Evolutionary conservation across 352 stramenopile species (phyloP).

Genomic region (Pythium brassicae): DNA sequence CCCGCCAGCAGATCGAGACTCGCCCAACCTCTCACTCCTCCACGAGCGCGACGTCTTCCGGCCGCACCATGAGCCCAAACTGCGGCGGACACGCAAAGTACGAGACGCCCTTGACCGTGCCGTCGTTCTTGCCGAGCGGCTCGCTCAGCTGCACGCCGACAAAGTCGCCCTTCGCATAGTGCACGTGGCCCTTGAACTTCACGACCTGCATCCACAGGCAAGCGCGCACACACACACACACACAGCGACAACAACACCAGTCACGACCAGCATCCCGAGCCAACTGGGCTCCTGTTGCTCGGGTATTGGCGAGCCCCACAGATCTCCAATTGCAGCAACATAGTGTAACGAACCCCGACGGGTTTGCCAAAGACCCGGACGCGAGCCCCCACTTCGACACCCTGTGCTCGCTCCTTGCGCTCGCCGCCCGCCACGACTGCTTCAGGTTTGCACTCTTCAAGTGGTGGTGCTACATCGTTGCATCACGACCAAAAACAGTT

Average conservation of each 20-base stretch:
- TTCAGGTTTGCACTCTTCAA: neutral
- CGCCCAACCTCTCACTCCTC: neutral
- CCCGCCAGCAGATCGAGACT: neutral
- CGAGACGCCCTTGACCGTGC: slow-evolving; percentile 51
- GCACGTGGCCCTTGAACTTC: slow-evolving; percentile 55
- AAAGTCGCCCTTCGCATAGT: slow-evolving; percentile 74
- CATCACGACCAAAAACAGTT: no score
- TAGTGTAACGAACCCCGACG: slow-evolving; percentile 23
- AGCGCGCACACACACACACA: neutral
- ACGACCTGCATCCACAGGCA: slow-evolving; percentile 27
- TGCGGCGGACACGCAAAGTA: slow-evolving; percentile 59
- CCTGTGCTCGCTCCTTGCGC: neutral
- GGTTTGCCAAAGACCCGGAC: slow-evolving; percentile 39
- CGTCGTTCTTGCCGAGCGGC: slow-evolving; percentile 68
- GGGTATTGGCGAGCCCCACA: neutral
- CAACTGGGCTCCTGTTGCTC: neutral
- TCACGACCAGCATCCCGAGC: no score
- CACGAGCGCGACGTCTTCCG: slow-evolving; percentile 26
- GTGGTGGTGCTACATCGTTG: no score
- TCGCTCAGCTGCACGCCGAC: slow-evolving; percentile 56
- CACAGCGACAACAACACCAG: neutral
- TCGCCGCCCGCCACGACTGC: neutral
- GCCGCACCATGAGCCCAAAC: slow-evolving; percentile 69
- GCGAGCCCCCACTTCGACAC: slow-evolving; percentile 20
- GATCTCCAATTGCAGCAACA: neutral